phyloP scores from a whole-genome alignment of 2,329 filamentous ascomycete species.

The Rutstroemia sp. region DNA sequence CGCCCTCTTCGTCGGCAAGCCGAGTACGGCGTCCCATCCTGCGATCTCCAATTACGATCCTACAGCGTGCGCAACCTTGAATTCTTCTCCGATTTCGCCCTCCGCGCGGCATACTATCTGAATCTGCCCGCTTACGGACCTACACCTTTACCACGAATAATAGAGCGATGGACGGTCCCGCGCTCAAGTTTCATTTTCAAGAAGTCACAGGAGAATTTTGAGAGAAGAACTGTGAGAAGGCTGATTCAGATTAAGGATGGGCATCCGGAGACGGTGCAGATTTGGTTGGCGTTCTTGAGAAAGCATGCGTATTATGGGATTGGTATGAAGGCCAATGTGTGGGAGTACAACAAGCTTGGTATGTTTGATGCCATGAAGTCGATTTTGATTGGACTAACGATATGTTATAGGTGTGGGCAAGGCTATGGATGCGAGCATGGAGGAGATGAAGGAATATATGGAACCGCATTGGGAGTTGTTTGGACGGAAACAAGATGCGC shows the following conservation, averaged over 20 bases:
- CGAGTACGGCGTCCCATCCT: slow-evolving; percentile 71
- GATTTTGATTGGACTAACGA: neutral
- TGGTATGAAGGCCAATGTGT: slow-evolving; percentile 98
- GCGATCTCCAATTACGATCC: slow-evolving; percentile 87
- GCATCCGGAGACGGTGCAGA: slow-evolving; percentile 76
- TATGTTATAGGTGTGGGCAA: slow-evolving; percentile 39
- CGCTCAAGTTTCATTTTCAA: slow-evolving; percentile 88
- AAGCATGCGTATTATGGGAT: slow-evolving; percentile 95
- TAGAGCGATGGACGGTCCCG: slow-evolving; percentile 91
- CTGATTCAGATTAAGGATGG: slow-evolving; percentile 92
- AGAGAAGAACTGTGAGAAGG: slow-evolving; percentile 77
- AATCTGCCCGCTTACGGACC: slow-evolving; percentile 80
- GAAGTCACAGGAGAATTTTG: slow-evolving; percentile 97
- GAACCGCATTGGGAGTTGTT: slow-evolving; percentile 49
- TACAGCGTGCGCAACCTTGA: slow-evolving; percentile 86
- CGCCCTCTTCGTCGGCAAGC: slow-evolving; percentile 71
- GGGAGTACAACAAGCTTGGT: slow-evolving; percentile 75
- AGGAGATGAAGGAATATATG: slow-evolving; percentile 36
- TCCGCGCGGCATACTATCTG: slow-evolving; percentile 91
- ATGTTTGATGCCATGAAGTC: slow-evolving; percentile 24
- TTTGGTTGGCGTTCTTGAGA: slow-evolving; percentile 87
- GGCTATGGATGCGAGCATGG: slow-evolving; percentile 42
- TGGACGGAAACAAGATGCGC: slow-evolving; percentile 43
- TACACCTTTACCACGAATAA: slow-evolving; percentile 76
- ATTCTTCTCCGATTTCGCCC: slow-evolving; percentile 89